Evolutionary conservation across 2,329 filamentous ascomycete species (phyloP).

Genomic region (Torrubiella hemipterigena): DNA sequence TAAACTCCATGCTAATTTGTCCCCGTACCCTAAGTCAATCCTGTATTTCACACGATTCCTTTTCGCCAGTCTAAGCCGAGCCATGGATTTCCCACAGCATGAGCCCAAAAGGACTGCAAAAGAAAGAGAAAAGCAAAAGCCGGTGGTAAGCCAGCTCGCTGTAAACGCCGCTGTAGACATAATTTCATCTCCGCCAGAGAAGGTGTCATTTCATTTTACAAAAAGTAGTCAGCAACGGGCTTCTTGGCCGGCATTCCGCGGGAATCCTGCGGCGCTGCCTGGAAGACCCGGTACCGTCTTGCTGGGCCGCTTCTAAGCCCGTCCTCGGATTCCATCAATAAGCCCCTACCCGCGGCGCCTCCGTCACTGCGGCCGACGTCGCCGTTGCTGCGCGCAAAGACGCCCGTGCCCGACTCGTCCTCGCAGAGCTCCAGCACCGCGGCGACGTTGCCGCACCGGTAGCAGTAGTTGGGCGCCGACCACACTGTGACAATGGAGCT

Average conservation of each 20-base stretch:
- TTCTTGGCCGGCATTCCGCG: slow-evolving; percentile 99
- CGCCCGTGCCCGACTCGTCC: slow-evolving; percentile 63
- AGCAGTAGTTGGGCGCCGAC: slow-evolving; percentile 95
- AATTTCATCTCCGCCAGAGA: too few species aligned
- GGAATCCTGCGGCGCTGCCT: slow-evolving; percentile 90
- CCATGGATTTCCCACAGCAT: too few species aligned
- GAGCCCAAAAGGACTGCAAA: too few species aligned
- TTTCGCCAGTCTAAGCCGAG: too few species aligned
- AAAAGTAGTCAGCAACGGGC: slow-evolving; percentile 92
- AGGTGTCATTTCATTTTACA: slow-evolving; percentile 44
- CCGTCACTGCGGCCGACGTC: slow-evolving; percentile 49
- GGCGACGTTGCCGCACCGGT: slow-evolving; percentile 89
- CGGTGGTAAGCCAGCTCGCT: too few species aligned
- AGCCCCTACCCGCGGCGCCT: slow-evolving; percentile 28
- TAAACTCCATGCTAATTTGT: too few species aligned
- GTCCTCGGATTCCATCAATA: slow-evolving; percentile 35
- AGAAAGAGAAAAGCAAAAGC: too few species aligned
- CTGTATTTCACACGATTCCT: too few species aligned
- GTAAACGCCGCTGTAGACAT: too few species aligned
- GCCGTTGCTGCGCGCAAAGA: slow-evolving; percentile 60
- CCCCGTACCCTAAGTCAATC: too few species aligned
- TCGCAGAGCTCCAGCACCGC: slow-evolving; percentile 88
- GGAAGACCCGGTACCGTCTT: slow-evolving; percentile 85
- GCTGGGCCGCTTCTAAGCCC: slow-evolving; percentile 56
- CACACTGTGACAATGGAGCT: slow-evolving; percentile 95